These are phyloP conservation scores for Russula abietina DNA, from an alignment of 768 basidiomycete genomes.

Conservation along the genomic window DNA sequence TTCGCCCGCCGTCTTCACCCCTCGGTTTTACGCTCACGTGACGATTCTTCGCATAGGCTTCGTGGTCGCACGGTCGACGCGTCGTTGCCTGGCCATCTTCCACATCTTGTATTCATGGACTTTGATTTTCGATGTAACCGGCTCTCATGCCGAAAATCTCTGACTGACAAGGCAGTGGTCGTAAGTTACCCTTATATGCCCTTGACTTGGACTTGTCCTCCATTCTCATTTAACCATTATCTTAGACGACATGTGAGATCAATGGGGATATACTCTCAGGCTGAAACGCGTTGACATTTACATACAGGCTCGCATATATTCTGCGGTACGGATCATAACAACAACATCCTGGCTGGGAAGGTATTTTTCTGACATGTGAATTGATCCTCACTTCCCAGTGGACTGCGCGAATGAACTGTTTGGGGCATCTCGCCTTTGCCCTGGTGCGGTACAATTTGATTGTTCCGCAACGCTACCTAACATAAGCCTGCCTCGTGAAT, in stretches of 20 bases:
- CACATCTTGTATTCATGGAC: constrained; percentile 45
- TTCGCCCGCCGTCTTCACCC: not conserved
- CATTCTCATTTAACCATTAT: constrained; percentile 22
- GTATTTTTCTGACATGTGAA: not conserved
- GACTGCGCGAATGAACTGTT: constrained; percentile 84
- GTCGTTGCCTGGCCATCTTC: not conserved
- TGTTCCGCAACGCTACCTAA: not conserved
- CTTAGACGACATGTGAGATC: constrained; percentile 51
- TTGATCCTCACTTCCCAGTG: constrained; percentile 38
- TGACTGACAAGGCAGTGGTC: constrained; percentile 79
- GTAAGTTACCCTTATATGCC: constrained; percentile 40
- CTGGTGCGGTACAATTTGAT: constrained; percentile 42
- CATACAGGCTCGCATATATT: constrained; percentile 78
- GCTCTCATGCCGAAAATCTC: constrained; percentile 60
- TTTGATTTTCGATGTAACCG: constrained; percentile 72
- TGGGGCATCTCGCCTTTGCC: constrained; percentile 69
- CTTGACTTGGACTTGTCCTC: not conserved
- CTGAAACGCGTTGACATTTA: not conserved
- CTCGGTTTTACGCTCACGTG: constrained; percentile 3
- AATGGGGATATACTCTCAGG: not conserved
- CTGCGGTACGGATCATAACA: constrained; percentile 43
- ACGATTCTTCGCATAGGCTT: not conserved
- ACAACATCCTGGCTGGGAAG: not conserved
- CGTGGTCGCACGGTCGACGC: not conserved
- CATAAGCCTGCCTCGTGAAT: not conserved